A percentile compares a stretch with the other conserved stretches of the same genome.
phyloP scores from a whole-genome alignment of 2,329 filamentous ascomycete species.

The Cucurbitaria berberidis region DNA sequence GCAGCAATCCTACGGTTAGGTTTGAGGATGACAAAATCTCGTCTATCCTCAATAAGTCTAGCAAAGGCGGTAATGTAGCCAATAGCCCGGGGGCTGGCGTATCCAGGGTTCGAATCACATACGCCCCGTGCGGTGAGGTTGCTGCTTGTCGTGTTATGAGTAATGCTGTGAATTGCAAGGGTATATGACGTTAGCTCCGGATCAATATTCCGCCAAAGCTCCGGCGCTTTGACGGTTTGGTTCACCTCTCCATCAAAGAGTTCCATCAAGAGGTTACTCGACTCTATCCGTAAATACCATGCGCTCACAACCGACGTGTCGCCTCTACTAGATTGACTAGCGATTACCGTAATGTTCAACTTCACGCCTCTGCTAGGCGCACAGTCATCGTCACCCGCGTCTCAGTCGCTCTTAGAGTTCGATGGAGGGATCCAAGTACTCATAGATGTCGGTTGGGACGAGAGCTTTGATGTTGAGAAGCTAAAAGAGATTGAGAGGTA shows the following conservation, averaged over 20 bases:
- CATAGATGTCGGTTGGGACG: conserved; percentile 95
- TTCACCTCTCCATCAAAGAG: conserved; percentile 6
- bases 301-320: conserved; percentile 6
- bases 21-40: background rate
- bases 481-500: conserved; percentile 91
- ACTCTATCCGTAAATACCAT: conserved; percentile 6
- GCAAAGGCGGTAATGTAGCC: background rate
- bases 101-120: background rate
- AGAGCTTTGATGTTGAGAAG: conserved; percentile 81
- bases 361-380: conserved; percentile 93
- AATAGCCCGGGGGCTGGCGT: background rate
- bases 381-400: conserved; percentile 82
- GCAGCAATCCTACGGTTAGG: too few species aligned
- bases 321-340: conserved; percentile 3
- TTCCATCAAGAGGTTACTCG: conserved; percentile 2
- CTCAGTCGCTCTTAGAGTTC: conserved; percentile 94
- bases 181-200: background rate
- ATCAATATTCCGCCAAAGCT: conserved; percentile 2
- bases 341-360: conserved; percentile 75
- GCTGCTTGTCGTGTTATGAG: background rate
- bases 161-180: background rate
- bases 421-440: conserved; percentile 96
- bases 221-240: conserved; percentile 13
- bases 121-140: background rate
- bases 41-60: background rate